Percentiles rank a stretch among this genome's conserved stretches.
These are phyloP conservation scores for Tillandsia fasciculata DNA, from an alignment of 176 grass and related monocot genomes.

Conservation along the genomic window DNA sequence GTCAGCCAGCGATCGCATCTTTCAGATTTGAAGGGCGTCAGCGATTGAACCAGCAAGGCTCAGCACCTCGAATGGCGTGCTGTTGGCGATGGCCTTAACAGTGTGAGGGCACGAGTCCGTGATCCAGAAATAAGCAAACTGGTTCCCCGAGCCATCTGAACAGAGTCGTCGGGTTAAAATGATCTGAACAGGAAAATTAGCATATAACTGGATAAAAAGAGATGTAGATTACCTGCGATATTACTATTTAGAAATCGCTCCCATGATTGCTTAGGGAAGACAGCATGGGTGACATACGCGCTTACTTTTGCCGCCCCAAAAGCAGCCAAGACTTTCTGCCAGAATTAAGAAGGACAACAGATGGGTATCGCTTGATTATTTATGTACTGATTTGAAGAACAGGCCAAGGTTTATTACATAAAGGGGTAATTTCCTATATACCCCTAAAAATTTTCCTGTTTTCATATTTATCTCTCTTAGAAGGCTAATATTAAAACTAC, in stretches of 20 bases:
- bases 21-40: constrained; percentile 68
- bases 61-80: constrained; percentile 72
- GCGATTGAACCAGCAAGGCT: constrained; percentile 79
- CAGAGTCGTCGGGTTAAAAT: constrained; percentile 6
- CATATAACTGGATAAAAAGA: neutral
- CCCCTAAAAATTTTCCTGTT: no score
- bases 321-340: constrained; percentile 87
- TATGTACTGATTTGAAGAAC: neutral
- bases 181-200: constrained; percentile 1
- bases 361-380: neutral
- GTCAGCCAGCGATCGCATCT: neutral
- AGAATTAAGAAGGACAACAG: constrained; percentile 7
- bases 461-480: no score
- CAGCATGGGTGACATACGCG: constrained; percentile 86
- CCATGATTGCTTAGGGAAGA: constrained; percentile 84
- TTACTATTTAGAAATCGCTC: constrained; percentile 73
- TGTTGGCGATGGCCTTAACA: constrained; percentile 51
- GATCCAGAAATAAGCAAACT: constrained; percentile 84
- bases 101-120: constrained; percentile 88
- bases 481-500: no score
- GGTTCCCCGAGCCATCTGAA: constrained; percentile 50
- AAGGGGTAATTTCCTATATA: no score
- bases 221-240: constrained; percentile 35
- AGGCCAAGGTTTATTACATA: no score
- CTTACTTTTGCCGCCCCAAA: constrained; percentile 94